Conservation (phyloP, 2,329 filamentous ascomycete species). For the Talaromyces albobiverticillius region DNA sequence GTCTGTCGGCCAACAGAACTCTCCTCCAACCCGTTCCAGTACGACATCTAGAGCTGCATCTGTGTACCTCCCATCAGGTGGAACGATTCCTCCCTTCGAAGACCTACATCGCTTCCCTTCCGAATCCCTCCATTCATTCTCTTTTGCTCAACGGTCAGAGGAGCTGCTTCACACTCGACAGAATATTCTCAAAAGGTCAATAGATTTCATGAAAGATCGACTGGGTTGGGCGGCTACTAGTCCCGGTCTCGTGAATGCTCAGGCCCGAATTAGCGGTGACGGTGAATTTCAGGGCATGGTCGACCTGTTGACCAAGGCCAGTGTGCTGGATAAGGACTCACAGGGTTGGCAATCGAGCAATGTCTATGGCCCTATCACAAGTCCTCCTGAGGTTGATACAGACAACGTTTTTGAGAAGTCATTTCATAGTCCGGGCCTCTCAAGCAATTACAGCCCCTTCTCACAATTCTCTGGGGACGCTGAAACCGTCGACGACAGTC, state of each 20-base stretch:
- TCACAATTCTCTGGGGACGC: slow-evolving; percentile 18
- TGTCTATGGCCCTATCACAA: slow-evolving; percentile 67
- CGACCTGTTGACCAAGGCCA: slow-evolving; percentile 78
- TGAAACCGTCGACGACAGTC: slow-evolving; percentile 19
- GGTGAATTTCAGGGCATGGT: slow-evolving; percentile 86
- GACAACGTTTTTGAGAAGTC: slow-evolving; percentile 83
- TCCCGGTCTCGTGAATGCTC: slow-evolving; percentile 74
- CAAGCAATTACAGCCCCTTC: slow-evolving; percentile 20
- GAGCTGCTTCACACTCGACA: slow-evolving; percentile 88
- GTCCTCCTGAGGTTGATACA: slow-evolving; percentile 69
- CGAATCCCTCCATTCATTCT: slow-evolving; percentile 96
- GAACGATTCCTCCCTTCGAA: slow-evolving; percentile 71
- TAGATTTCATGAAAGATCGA: slow-evolving; percentile 95
- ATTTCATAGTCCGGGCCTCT: slow-evolving; percentile 51
- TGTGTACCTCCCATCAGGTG: slow-evolving; percentile 57
- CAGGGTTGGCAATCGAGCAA: slow-evolving; percentile 45
- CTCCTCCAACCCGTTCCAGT: slow-evolving; percentile 67
- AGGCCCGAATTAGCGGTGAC: slow-evolving; percentile 78
- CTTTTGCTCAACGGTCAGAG: slow-evolving; percentile 92
- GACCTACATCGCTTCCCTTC: slow-evolving; percentile 90
- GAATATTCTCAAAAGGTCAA: slow-evolving; percentile 85
- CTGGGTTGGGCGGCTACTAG: slow-evolving; percentile 76
- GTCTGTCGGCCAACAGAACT: slow-evolving; percentile 62
- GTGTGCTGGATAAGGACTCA: slow-evolving; percentile 65
- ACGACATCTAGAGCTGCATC: slow-evolving; percentile 55